Base-by-base conservation (phyloP, 148 eudicot species). In the Camellia japonica region DNA sequence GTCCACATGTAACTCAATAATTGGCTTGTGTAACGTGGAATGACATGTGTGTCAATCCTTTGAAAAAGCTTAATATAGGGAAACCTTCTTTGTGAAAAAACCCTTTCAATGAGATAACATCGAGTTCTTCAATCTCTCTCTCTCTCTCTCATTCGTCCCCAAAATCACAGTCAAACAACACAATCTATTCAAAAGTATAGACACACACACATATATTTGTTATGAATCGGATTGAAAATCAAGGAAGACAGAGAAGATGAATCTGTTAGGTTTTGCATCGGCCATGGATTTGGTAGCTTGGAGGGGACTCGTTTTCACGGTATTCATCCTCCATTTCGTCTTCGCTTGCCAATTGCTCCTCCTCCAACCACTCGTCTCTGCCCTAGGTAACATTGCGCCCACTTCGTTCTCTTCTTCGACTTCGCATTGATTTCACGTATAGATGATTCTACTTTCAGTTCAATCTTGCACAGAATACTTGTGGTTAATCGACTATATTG, bases 341-440 rank as follows among this genome's bases (percentile, higher is more conserved):
- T 84, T 93, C 68, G 88, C 83, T 61, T 95, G 94, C 71, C 98
- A 95, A 64, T 81, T 94, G 67, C 86, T 93, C 30, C 90, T 95
- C 62, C 95, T 95, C 41, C 97, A 91, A 16, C 98, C 98, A 4
- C 91, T 95, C 15, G 96, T 95, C 66, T 85, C 93, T 82, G 96
- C 97, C 72, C 68, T 81, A 84, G 98, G 98, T 95, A 78, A 47
- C 64, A 42, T 78, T 63, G 2, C 2, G 46, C 20, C 0, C 7
- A 16, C 16, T 30, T 58, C 38, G 68, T 44, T 58, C 54, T 62
- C 7, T 52, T 20, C 7, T 49, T 38, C 72, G 11, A 76, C 18
- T 62, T 19, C 18, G 19, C 8, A 4, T 43, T 46, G 38, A 47
- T 47, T 71, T 69, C 51, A 69, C 52, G 5, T 49, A 4, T 49